Conservation (phyloP, 1,284 basidiomycete species). For the Cryptococcus amylolentus region DNA sequence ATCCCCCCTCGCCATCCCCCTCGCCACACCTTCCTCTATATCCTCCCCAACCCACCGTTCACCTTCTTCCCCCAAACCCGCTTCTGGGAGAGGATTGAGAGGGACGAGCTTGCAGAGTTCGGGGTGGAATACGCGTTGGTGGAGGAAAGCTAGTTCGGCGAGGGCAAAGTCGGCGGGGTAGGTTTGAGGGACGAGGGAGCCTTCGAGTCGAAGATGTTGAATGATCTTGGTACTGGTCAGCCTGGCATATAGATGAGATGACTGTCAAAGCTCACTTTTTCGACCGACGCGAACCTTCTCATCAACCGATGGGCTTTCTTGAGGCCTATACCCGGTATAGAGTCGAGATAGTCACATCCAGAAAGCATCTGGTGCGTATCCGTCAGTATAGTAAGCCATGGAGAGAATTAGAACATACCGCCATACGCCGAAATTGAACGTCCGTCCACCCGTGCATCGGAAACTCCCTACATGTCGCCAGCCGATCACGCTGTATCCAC, state of each 20-base stretch:
- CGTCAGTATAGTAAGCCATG: not conserved
- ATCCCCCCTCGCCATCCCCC: constrained; percentile 69
- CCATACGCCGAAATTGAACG: constrained; percentile 86
- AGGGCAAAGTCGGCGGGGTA: constrained; percentile 67
- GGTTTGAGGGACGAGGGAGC: constrained; percentile 70
- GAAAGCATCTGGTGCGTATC: constrained; percentile 66
- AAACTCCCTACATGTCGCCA: constrained; percentile 69
- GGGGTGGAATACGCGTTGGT: constrained; percentile 92
- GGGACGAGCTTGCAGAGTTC: constrained; percentile 62
- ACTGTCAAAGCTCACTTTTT: constrained; percentile 58
- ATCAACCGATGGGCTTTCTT: constrained; percentile 89
- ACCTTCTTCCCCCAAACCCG: constrained; percentile 58
- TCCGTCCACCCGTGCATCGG: constrained; percentile 86
- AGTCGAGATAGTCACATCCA: constrained; percentile 97
- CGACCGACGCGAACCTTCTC: constrained; percentile 77
- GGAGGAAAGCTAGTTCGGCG: constrained; percentile 89
- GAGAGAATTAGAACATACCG: constrained; percentile 48
- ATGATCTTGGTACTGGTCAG: constrained; percentile 50
- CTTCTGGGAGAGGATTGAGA: constrained; percentile 59
- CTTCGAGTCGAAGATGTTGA: constrained; percentile 74
- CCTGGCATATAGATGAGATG: not conserved
- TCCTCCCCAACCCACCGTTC: constrained; percentile 71
- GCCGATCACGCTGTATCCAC: constrained; percentile 72
- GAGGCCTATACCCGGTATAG: constrained; percentile 90
- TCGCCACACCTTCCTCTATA: constrained; percentile 42